Evolutionary conservation across 139 green algal species (phyloP), one percentile per base, ranked within the genome.

Genomic region (Chlorella sp.): DNA sequence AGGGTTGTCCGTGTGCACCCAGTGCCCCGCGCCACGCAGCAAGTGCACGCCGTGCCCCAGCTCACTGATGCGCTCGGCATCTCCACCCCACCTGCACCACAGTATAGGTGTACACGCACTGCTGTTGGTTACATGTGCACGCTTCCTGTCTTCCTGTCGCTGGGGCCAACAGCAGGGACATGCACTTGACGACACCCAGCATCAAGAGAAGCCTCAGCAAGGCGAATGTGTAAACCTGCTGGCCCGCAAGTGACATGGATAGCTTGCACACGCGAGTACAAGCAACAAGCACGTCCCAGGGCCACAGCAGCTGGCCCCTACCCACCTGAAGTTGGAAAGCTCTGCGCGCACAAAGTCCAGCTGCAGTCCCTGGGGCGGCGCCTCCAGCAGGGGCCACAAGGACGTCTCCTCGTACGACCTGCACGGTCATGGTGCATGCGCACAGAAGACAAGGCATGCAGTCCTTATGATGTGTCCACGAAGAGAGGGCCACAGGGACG

Each of bases 291-390:
- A n/a, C n/a, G n/a, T n/a, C n/a, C n/a, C n/a, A n/a, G n/a, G n/a
- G n/a, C n/a, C n/a, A n/a, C n/a, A n/a, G n/a, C n/a, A n/a, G n/a
- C n/a, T n/a, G n/a, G n/a, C n/a, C 70, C 87, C 82, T 61, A 17
- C 71, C 29, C 35, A 92, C 35, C 83, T 76, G 76, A 90, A 96
- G 27, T 68, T 87, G 50, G 71, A 87, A 36, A 73, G 67, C 73
- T 92, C 87, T 2, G 93, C 93, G 62, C 81, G 87, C 26, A 97
- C 93, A 77, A 97, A 97, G 68, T 90, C 74, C 0, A 97, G 66
- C 0, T 65, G 49, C 33, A 96, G 72, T 35, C 93, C 93, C 62
- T 91, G 64, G 0, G 89, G 83, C 0, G 89, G 87, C 20, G 35
- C 1, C 35, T 84, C 49, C 35, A 97, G 74, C 61, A 97, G 79